A percentile compares a stretch with the other conserved stretches of the same genome.
Conservation (phyloP, 2,329 filamentous ascomycete species). For the Scorias spongiosa region DNA sequence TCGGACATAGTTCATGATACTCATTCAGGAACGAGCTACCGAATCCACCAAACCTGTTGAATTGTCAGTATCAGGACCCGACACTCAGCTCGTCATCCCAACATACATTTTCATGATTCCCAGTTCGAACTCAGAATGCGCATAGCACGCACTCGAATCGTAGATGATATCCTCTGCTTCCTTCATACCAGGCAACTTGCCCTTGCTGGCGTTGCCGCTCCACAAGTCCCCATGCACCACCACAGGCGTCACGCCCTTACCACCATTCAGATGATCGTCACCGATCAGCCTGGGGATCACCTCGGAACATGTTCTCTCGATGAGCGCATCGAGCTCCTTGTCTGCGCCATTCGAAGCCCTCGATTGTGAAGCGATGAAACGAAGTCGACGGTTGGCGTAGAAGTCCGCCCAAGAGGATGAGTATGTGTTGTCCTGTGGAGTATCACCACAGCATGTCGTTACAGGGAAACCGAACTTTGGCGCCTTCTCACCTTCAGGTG, state of each 20-base stretch:
- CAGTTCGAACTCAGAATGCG: slow-evolving; percentile 76
- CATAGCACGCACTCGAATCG: slow-evolving; percentile 69
- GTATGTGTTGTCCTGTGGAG: slow-evolving; percentile 65
- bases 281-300: slow-evolving; percentile 68
- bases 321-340: slow-evolving; percentile 42
- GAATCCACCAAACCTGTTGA: slow-evolving; percentile 60
- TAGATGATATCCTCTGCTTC: slow-evolving; percentile 61
- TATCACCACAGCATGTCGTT: slow-evolving; percentile 74
- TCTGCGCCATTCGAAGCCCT: slow-evolving; percentile 50
- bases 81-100: background rate
- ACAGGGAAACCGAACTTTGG: slow-evolving; percentile 73
- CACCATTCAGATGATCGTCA: slow-evolving; percentile 46
- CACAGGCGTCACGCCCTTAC: slow-evolving; percentile 53
- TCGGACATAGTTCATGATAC: slow-evolving; percentile 61
- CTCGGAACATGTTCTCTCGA: slow-evolving; percentile 45
- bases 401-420: slow-evolving; percentile 68
- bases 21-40: slow-evolving; percentile 55
- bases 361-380: slow-evolving; percentile 45
- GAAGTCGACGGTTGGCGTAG: slow-evolving; percentile 61
- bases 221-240: slow-evolving; percentile 87
- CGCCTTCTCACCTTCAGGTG: slow-evolving; percentile 40
- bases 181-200: slow-evolving; percentile 41
- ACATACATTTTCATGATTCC: slow-evolving; percentile 75
- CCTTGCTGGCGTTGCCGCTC: slow-evolving; percentile 66
- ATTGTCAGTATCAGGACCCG: too few relatives aligned